phyloP scores from a whole-genome alignment of 2,329 filamentous ascomycete species.

The Fusarium sublunatum region DNA sequence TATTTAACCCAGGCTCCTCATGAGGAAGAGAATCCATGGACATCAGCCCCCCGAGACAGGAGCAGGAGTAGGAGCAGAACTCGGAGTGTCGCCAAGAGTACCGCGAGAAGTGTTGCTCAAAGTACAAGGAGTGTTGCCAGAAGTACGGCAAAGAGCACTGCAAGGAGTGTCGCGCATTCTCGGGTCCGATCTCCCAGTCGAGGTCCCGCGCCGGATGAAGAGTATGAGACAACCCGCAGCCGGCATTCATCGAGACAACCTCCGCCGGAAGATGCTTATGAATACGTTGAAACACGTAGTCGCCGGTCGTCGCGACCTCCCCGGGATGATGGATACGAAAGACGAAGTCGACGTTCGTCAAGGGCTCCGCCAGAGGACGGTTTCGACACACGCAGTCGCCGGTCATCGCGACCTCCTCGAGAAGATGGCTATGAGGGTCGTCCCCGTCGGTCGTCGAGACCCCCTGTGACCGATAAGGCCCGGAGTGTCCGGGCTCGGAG shows the following conservation, averaged over 20 bases:
- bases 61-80: conserved; percentile 39
- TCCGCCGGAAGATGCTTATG: conserved; percentile 32
- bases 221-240: conserved; percentile 54
- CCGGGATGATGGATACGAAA: conserved; percentile 27
- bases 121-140: conserved; percentile 35
- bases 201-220: conserved; percentile 37
- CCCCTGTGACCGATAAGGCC: conserved; percentile 43
- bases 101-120: conserved; percentile 30
- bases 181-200: conserved; percentile 46
- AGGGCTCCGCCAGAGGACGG: conserved; percentile 37
- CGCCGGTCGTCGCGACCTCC: conserved; percentile 32
- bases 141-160: conserved; percentile 36
- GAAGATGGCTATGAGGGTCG: conserved; percentile 51
- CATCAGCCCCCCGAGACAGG: conserved; percentile 20
- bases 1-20: conserved; percentile 42
- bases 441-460: conserved; percentile 55
- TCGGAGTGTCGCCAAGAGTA: conserved; percentile 34
- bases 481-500: conserved; percentile 56
- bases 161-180: conserved; percentile 39
- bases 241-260: conserved; percentile 54
- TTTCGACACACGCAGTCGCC: conserved; percentile 56
- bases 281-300: conserved; percentile 38
- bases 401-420: conserved; percentile 51
- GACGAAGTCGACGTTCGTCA: conserved; percentile 36
- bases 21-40: conserved; percentile 34